phyloP scores from a whole-genome alignment of 2,329 filamentous ascomycete genomes.

The Aureobasidium sp. region DNA sequence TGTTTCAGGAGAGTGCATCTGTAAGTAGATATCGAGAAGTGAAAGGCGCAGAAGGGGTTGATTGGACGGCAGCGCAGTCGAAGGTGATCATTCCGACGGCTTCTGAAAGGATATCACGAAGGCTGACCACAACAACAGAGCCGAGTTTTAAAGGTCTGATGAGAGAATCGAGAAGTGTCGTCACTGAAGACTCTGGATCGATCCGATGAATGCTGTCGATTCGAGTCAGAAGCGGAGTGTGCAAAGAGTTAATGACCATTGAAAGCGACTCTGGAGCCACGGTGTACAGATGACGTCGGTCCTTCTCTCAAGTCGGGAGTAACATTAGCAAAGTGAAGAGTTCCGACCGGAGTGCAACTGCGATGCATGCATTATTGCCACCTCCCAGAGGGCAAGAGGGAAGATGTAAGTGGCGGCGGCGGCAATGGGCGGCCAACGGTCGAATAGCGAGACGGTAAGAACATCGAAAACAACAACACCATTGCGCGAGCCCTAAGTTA shows the following conservation, averaged over 20 bases:
- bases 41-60: not conserved
- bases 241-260: not conserved
- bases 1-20: not conserved
- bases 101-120: not conserved
- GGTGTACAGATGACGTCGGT: not conserved
- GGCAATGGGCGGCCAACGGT: not conserved
- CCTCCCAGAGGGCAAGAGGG: not conserved
- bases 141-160: too few relatives aligned
- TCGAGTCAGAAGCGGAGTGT: not conserved
- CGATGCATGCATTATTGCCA: not conserved
- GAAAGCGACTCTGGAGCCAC: too few relatives aligned
- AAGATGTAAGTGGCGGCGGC: not conserved
- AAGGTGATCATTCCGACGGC: not conserved
- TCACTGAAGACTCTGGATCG: not conserved
- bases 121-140: not conserved
- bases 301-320: not conserved
- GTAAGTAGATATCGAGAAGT: not conserved
- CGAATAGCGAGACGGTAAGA: not conserved
- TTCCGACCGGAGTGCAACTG: not conserved
- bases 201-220: not conserved
- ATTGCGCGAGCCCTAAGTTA: too few relatives aligned
- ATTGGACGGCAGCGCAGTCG: too few relatives aligned
- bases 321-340: not conserved
- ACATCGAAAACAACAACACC: not conserved
- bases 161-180: not conserved